Evolutionary conservation across 2,329 filamentous ascomycete species (phyloP).

Genomic region (Aspergillus melleus): DNA sequence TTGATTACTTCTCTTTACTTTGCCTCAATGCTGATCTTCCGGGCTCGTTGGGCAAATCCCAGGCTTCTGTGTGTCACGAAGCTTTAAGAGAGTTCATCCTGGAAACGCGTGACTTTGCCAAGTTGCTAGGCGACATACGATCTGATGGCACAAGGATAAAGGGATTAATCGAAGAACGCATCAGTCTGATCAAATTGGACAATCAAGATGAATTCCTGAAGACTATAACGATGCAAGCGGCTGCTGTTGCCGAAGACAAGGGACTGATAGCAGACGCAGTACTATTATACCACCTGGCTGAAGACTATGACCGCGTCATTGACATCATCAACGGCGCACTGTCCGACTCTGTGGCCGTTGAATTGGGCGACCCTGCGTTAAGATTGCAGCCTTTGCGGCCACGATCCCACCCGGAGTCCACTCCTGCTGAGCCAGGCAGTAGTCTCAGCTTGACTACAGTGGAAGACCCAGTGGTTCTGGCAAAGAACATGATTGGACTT

Average conservation of each 20-base stretch:
- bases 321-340: conserved; percentile 84
- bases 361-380: conserved; percentile 78
- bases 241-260: conserved; percentile 89
- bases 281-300: conserved; percentile 88
- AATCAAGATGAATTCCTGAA: conserved; percentile 83
- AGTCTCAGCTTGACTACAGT: conserved; percentile 65
- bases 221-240: conserved; percentile 90
- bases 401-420: conserved; percentile 44
- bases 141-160: conserved; percentile 81
- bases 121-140: conserved; percentile 86
- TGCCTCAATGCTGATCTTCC: conserved; percentile 85
- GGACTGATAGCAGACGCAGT: conserved; percentile 92
- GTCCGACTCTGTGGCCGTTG: conserved; percentile 83
- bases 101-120: conserved; percentile 95
- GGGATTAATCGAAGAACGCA: conserved; percentile 83
- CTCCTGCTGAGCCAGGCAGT: conserved; percentile 37
- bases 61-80: conserved; percentile 83
- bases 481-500: conserved; percentile 61
- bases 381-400: conserved; percentile 79
- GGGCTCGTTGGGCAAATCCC: conserved; percentile 71
- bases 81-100: conserved; percentile 89
- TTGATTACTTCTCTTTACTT: conserved; percentile 89
- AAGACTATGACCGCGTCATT: conserved; percentile 94
- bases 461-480: conserved; percentile 65
- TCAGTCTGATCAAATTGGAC: conserved; percentile 74